Evolutionary conservation across 345 rosid species (phyloP), one percentile per base, ranked within the genome.

Genomic region (Raphanus sativus): DNA sequence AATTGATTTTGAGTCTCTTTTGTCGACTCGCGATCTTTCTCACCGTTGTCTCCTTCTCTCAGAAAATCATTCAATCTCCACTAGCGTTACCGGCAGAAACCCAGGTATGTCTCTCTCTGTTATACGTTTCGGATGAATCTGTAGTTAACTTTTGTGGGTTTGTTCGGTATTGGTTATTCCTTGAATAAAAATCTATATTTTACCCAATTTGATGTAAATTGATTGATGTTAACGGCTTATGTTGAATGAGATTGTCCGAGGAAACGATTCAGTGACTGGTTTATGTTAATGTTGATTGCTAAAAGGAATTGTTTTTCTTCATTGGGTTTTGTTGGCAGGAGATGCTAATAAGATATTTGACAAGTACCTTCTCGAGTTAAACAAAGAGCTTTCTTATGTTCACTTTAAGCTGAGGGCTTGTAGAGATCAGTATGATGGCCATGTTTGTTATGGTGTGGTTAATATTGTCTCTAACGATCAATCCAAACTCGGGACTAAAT

Each of bases 401-500:
- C 89, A 92, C n/a, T n/a, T n/a, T n/a, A n/a, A n/a, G n/a, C n/a
- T n/a, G n/a, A n/a, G n/a, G n/a, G n/a, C n/a, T n/a, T n/a, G n/a
- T n/a, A n/a, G n/a, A n/a, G n/a, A n/a, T n/a, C n/a, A n/a, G n/a
- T n/a, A n/a, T n/a, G n/a, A n/a, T n/a, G n/a, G n/a, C n/a, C n/a
- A n/a, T n/a, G n/a, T n/a, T n/a, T n/a, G n/a, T n/a, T n/a, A n/a
- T 52, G 99, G 99, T 11, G 73, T 95, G 26, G 96, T 92, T 42
- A 95, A 92, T 76, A 88, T 75, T 72, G 89, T 92, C 17, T 80
- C 96, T 0, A 96, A 95, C 59, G 97, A 90, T 12, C 97, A 95
- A 34, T 92, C 98, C 28, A 86, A 95, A 86, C 96, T 92, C 25
- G 98, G 98, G 29, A 87, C 98, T 0, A 86, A 85, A 28, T 95